Percentiles rank a stretch among this genome's conserved stretches.
These are phyloP conservation scores for Delonix regia DNA, from an alignment of 306 rosid species.

Conservation along the genomic window DNA sequence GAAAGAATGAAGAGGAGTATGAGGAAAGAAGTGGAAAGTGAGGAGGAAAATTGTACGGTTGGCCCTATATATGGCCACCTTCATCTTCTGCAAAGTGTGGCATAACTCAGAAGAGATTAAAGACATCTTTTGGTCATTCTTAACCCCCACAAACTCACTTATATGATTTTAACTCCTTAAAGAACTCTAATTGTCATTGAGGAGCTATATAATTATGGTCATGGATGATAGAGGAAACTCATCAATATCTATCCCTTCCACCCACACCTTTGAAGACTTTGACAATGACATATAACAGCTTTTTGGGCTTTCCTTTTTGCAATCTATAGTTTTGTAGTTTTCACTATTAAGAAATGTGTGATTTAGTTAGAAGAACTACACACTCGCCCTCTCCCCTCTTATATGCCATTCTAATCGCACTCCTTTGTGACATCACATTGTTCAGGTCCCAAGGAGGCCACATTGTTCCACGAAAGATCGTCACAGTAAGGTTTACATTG, in stretches of 20 bases:
- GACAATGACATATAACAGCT: conserved; percentile 73
- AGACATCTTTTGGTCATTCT: conserved; percentile 49
- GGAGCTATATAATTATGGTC: conserved; percentile 57
- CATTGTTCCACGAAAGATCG: too few relatives aligned
- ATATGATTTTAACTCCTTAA: conserved; percentile 26
- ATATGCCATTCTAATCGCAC: neutral
- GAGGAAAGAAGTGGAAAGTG: conserved; percentile 12
- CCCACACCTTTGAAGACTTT: conserved; percentile 58
- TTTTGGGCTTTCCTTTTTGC: conserved; percentile 42
- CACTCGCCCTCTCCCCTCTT: conserved; percentile 38
- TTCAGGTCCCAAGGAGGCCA: too few relatives aligned
- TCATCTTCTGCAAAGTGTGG: conserved; percentile 64
- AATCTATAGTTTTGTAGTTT: conserved; percentile 27
- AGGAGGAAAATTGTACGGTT: conserved; percentile 46
- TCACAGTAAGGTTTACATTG: too few relatives aligned
- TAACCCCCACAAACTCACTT: conserved; percentile 48
- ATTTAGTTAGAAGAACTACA: conserved; percentile 44
- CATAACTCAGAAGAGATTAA: conserved; percentile 54
- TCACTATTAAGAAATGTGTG: conserved; percentile 48
- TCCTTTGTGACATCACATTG: too few relatives aligned
- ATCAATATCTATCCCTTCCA: conserved; percentile 50
- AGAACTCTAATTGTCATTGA: conserved; percentile 40
- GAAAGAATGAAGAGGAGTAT: neutral
- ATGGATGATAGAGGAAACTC: conserved; percentile 48
- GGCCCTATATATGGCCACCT: conserved; percentile 41